These are phyloP conservation scores for Aspergillus bombycis DNA, from an alignment of 2,329 filamentous ascomycete species.

Conservation along the genomic window DNA sequence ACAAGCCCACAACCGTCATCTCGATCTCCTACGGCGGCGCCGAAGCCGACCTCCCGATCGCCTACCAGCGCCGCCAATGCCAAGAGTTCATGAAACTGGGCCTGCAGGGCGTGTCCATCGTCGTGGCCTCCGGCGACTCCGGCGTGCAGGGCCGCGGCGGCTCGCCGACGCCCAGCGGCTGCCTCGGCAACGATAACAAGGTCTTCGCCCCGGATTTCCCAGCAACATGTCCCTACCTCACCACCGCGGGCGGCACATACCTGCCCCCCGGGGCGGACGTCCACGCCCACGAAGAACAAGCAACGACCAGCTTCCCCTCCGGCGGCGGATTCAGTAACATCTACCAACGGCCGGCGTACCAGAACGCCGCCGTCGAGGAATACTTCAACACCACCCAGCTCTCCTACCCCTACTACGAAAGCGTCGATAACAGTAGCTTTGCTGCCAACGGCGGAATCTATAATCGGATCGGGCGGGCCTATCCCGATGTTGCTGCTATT, in stretches of 20 bases:
- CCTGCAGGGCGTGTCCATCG: constrained; percentile 50
- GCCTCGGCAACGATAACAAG: constrained; percentile 36
- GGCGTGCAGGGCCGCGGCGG: constrained; percentile 42
- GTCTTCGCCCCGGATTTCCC: constrained; percentile 45
- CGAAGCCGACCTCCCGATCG: constrained; percentile 38
- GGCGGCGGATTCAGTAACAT: constrained; percentile 51
- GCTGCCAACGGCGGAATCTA: constrained; percentile 33
- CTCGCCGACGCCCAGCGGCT: constrained; percentile 35
- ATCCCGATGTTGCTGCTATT: constrained; percentile 43
- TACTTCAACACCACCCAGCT: constrained; percentile 37
- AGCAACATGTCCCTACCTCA: constrained; percentile 38
- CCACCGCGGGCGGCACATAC: constrained; percentile 44
- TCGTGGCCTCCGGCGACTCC: constrained; percentile 52
- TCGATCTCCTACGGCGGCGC: constrained; percentile 41
- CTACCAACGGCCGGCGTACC: constrained; percentile 44
- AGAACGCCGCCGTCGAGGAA: constrained; percentile 37
- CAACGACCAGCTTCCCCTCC: constrained; percentile 40
- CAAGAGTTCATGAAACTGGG: constrained; percentile 54
- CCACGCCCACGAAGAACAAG: constrained; percentile 38
- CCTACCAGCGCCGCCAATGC: constrained; percentile 45
- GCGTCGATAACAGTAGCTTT: constrained; percentile 36
- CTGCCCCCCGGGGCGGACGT: constrained; percentile 35
- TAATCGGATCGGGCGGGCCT: constrained; percentile 38
- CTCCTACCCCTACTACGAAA: constrained; percentile 35
- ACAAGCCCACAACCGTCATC: constrained; percentile 39